Base-by-base conservation (phyloP, 257 asterid genomes). In the Eustoma russellianum region DNA sequence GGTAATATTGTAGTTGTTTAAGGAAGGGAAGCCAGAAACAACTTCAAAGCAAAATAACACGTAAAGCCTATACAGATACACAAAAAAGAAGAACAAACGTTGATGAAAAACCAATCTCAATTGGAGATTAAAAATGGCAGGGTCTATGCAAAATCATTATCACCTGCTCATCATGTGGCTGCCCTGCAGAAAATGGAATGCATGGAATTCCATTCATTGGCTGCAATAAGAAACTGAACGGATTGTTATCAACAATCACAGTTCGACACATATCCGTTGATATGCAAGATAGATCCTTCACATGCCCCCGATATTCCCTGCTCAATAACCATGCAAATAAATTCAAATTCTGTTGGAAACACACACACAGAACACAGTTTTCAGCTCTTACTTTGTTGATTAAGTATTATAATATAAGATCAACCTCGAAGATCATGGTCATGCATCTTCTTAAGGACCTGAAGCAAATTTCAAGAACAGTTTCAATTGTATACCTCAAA, bases 131-230 rank as follows among this genome's bases (percentile, higher is more conserved):
- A 24, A 0, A 24, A 24, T 24, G 30, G 30, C 30, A 24, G 30
- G 3, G 3, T 24, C 30, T 24, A 4, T 2, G 30, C 1, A 24
- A 24, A 24, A 4, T 38, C 43, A 38, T 7, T 38, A 48, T 18
- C 66, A 91, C 96, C 94, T 87, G 95, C 19, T 74, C 75, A 55
- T 91, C 96, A 13, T 75, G 85, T 2, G 94, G 94, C 61, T 91
- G 95, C 35, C 74, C 69, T 19, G 79, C 79, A 50, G 79, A 71
- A 62, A 78, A 78, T 18, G 81, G 79, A 52, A 83, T 70, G 72
- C 98, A 87, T 3, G 98, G 98, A 64, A 87, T 84, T 61, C 98
- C 98, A 60, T 91, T 91, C 45, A 77, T 60, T 47, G 98, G 98
- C 74, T 91, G 98, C 75, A 86, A 68, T 65, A 91, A 66, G 83